phyloP scores from a whole-genome alignment of 805 yeast genomes.

The Monosporozyma siamensis region DNA sequence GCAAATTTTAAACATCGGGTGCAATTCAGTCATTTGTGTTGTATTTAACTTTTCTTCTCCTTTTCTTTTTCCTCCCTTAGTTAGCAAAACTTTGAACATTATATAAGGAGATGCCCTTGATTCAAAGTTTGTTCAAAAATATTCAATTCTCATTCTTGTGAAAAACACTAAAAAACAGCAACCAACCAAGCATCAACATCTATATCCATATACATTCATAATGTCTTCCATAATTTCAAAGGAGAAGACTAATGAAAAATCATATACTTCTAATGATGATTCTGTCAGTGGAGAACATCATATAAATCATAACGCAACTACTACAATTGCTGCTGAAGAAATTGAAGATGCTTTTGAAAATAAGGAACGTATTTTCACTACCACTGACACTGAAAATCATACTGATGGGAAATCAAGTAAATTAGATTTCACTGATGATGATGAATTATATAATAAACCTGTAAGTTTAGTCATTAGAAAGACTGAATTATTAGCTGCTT shows the following conservation, averaged over 20 bases:
- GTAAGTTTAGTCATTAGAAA: slow-evolving; percentile 40
- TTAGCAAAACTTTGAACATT: too few species aligned
- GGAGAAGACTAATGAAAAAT: not conserved
- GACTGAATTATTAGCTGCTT: slow-evolving; percentile 41
- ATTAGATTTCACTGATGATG: not conserved
- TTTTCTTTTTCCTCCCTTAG: too few species aligned
- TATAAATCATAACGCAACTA: not conserved
- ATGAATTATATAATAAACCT: not conserved
- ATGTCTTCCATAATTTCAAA: not conserved
- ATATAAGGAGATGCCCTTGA: too few species aligned
- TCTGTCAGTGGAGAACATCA: not conserved
- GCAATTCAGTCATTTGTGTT: too few species aligned
- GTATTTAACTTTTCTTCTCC: too few species aligned
- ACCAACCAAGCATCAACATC: too few species aligned
- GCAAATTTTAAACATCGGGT: too few species aligned
- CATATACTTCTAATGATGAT: not conserved
- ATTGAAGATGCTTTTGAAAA: not conserved
- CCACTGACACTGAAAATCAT: not conserved
- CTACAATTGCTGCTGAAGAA: not conserved
- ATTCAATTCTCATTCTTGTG: too few species aligned
- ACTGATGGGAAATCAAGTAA: not conserved
- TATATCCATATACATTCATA: too few species aligned
- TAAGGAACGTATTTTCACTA: not conserved
- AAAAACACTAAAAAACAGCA: too few species aligned
- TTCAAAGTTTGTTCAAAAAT: too few species aligned